Evolutionary conservation across 805 yeast species (phyloP).

Genomic region (Teunomyces pallodes): DNA sequence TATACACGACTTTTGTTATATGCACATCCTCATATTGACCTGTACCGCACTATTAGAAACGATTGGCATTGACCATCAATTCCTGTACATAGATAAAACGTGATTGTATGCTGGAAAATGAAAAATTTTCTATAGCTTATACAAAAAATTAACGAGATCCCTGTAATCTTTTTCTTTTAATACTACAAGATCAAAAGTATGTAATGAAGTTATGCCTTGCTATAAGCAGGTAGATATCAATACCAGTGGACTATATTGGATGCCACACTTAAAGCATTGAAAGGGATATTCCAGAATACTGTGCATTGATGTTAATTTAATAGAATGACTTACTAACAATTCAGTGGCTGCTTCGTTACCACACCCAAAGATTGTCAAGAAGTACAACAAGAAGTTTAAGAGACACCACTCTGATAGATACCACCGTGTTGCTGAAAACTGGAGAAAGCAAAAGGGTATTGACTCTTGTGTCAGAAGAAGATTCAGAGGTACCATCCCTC

Average conservation of each 20-base stretch:
- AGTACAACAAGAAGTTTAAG: conserved; percentile 98
- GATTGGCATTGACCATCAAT: background rate
- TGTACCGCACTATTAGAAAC: background rate
- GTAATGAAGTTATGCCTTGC: conserved; percentile 3
- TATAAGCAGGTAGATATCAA: background rate
- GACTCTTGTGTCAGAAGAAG: conserved; percentile 99
- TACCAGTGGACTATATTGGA: background rate
- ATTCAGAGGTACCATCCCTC: conserved; percentile 98
- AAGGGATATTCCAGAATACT: background rate
- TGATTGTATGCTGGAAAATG: background rate
- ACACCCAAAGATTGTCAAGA: conserved; percentile 99
- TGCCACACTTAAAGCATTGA: background rate
- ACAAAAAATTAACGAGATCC: conserved; percentile 4
- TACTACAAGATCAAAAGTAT: conserved; percentile 11
- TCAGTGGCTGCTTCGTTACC: conserved; percentile 93
- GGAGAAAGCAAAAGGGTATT: conserved; percentile 99
- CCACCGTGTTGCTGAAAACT: conserved; percentile 95
- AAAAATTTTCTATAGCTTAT: conserved; percentile 2
- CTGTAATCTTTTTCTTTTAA: conserved; percentile 7
- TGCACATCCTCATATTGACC: background rate
- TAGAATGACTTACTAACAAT: conserved; percentile 21
- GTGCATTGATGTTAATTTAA: background rate
- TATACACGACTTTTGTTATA: background rate
- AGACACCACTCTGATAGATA: conserved; percentile 99
- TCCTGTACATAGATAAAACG: background rate